Evolutionary conservation across 495 filamentous ascomycete species (phyloP).

Genomic region (Geopyxis carbonaria): DNA sequence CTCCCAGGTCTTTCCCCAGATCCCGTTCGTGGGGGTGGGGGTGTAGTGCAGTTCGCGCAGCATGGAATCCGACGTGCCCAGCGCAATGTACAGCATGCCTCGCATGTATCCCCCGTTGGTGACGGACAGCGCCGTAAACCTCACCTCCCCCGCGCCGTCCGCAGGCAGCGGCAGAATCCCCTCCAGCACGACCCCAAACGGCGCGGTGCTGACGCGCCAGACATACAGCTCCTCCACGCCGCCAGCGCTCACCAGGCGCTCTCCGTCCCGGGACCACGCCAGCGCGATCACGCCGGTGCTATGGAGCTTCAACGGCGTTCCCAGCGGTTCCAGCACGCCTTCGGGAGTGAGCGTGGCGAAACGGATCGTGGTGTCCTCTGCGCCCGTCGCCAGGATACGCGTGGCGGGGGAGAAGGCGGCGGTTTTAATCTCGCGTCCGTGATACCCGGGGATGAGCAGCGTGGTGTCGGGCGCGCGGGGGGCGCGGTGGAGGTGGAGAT

Average conservation of each 20-base stretch:
- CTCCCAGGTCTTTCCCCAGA: slow-evolving; percentile 38
- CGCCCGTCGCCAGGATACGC: slow-evolving; percentile 56
- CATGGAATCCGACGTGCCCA: slow-evolving; percentile 26
- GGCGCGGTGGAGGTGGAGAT: slow-evolving; percentile 28
- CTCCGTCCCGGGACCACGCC: slow-evolving; percentile 46
- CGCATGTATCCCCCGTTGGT: slow-evolving; percentile 30
- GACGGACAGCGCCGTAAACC: slow-evolving; percentile 59
- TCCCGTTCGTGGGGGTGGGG: background rate
- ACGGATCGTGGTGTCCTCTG: slow-evolving; percentile 75
- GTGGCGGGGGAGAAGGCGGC: slow-evolving; percentile 36
- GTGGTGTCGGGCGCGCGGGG: slow-evolving; percentile 29
- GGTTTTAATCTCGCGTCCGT: slow-evolving; percentile 79
- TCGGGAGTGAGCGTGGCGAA: slow-evolving; percentile 35
- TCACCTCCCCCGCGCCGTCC: slow-evolving; percentile 49
- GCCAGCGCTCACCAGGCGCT: slow-evolving; percentile 64
- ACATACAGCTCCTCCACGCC: slow-evolving; percentile 79
- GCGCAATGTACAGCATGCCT: slow-evolving; percentile 30
- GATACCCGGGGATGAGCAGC: slow-evolving; percentile 48
- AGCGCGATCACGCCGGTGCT: slow-evolving; percentile 69
- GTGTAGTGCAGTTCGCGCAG: background rate
- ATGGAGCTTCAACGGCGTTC: slow-evolving; percentile 40
- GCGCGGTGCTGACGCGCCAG: slow-evolving; percentile 47
- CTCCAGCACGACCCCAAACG: slow-evolving; percentile 46
- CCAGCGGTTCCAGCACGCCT: background rate
- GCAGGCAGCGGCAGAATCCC: slow-evolving; percentile 42